These are phyloP conservation scores for Hanseniaspora occidentalis DNA, from an alignment of 805 yeast species.

Conservation along the genomic window DNA sequence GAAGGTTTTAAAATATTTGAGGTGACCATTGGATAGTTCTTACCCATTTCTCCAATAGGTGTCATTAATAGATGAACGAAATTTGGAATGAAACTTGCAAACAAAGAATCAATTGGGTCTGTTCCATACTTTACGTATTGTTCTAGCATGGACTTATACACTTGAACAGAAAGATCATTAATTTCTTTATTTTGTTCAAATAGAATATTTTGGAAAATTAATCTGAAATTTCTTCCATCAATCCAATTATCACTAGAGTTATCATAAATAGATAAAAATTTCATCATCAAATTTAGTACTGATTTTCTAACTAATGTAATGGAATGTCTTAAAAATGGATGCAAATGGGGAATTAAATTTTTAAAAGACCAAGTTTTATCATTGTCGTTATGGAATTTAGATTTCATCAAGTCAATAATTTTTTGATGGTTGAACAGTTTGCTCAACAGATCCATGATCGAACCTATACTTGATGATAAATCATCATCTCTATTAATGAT, in stretches of 20 bases:
- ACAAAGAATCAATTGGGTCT: slow-evolving; percentile 29
- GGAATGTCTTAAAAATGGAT: slow-evolving; percentile 89
- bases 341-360: slow-evolving; percentile 74
- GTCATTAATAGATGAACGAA: slow-evolving; percentile 65
- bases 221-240: slow-evolving; percentile 55
- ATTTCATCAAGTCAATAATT: slow-evolving; percentile 60
- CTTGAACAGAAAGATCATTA: slow-evolving; percentile 44
- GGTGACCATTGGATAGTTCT: slow-evolving; percentile 73
- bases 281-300: slow-evolving; percentile 65
- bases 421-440: slow-evolving; percentile 72
- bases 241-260: slow-evolving; percentile 57
- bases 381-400: slow-evolving; percentile 33
- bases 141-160: slow-evolving; percentile 43
- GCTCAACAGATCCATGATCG: slow-evolving; percentile 88
- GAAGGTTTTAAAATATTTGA: slow-evolving; percentile 70
- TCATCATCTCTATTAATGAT: slow-evolving; percentile 80
- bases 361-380: slow-evolving; percentile 51
- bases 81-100: slow-evolving; percentile 46
- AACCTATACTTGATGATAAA: slow-evolving; percentile 86
- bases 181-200: slow-evolving; percentile 81
- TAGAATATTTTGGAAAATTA: slow-evolving; percentile 74
- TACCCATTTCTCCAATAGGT: slow-evolving; percentile 89
- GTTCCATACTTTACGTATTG: slow-evolving; percentile 28
- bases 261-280: slow-evolving; percentile 54
- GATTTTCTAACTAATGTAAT: slow-evolving; percentile 84